Evolutionary conservation across 164 flowering plant species (phyloP), one percentile per base, ranked within the genome.

Genomic region (Chimonanthus salicifolius): DNA sequence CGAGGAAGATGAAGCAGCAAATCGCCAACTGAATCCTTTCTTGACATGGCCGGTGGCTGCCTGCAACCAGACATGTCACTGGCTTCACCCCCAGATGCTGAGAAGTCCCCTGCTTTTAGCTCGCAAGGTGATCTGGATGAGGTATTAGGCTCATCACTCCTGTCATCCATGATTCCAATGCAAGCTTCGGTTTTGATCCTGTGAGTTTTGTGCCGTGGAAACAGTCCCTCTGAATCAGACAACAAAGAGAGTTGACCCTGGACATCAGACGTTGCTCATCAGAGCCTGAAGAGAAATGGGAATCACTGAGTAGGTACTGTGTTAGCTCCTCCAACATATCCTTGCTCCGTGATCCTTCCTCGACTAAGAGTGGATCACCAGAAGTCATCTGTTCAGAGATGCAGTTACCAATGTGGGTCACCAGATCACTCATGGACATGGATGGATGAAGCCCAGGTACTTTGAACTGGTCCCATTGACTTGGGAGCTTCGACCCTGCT

Each of bases 1-100:
- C 98, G 89, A 33, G 97, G 99, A 45, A 94, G 95, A 72, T 92
- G 85, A 65, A 87, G 88, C 76, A 92, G 84, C 80, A 94, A 67
- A 4, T 94, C 99, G 45, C 89, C 86, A 49, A 84, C 84, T 0
- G 99, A 94, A 70, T 94, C 99, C 73, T 84, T 92, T 80, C 98
- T 89, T 6, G 91, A 80, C 86, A 92, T 86, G 46, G 78, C 78
- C 4, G 84, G 71, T 10, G 80, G 71, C 64, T 78, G 69, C 82
- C 84, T 88, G 81, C 71, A 62, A 47, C 82, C 77, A 21, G 83
- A 71, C 9, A 48, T 71, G 72, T 81, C 87, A 72, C 73, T 78
- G 8, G 63, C 3, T 7, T 76, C 82, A 46, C 75, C 85, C 3
- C 78, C 85, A 63, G 69, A 46, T 3, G 69, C 76, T 6, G 20